Conservation (phyloP, 169 alveolate species). For the Plasmodium knowlesi region DNA sequence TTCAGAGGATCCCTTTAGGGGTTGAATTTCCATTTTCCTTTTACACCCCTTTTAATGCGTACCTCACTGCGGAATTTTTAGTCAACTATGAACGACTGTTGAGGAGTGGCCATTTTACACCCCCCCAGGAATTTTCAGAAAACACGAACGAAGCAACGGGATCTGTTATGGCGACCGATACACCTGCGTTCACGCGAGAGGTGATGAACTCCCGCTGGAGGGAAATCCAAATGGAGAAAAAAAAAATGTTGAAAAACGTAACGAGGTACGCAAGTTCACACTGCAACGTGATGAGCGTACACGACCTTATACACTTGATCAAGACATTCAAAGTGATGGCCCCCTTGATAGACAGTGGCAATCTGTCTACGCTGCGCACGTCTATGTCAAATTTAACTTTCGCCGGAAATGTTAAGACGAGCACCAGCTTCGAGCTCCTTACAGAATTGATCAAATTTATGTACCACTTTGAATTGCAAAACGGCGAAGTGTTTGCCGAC, state of each 20-base stretch:
- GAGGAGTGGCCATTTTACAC: neutral
- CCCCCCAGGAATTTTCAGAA: neutral
- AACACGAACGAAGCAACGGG: neutral
- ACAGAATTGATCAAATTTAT: conserved; percentile 41
- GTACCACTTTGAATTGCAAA: conserved; percentile 36
- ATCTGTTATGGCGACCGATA: neutral
- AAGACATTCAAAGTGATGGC: conserved; percentile 32
- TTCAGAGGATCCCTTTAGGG: neutral
- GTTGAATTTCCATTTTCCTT: neutral
- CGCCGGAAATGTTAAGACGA: neutral
- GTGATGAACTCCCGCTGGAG: neutral
- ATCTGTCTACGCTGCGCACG: neutral
- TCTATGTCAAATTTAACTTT: neutral
- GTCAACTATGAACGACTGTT: neutral
- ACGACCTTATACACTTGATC: conserved; percentile 37
- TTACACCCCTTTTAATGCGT: conserved; percentile 68
- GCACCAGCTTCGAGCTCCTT: conserved; percentile 24
- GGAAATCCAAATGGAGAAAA: conserved; percentile 13
- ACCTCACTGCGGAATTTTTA: conserved; percentile 15
- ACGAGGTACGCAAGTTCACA: neutral
- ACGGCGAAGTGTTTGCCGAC: neutral
- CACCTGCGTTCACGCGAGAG: neutral
- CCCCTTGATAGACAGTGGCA: neutral
- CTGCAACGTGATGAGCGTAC: neutral
- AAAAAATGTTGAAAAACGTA: neutral